Base-by-base conservation (phyloP, 2,329 filamentous ascomycete genomes). In the Aspergillaceae sp. region DNA sequence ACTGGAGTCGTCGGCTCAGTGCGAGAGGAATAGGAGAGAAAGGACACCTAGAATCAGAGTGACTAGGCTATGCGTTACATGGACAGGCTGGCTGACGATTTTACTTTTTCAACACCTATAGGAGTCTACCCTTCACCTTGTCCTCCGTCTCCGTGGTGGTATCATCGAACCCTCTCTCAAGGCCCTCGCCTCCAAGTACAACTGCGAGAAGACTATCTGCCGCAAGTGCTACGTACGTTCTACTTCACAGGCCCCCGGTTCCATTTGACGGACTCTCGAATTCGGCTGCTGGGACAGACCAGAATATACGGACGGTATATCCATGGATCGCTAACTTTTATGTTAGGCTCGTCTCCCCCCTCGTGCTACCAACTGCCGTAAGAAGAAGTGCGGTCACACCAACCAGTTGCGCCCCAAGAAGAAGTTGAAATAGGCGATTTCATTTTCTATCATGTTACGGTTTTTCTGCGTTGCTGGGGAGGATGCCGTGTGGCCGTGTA, bases 321-420 rank as follows among this genome's bases (percentile, higher is more conserved):
- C 29, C 40, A 37, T 19, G 29, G 40, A 37, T 7, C 30, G 9
- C 36, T 38, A 19, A 38, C 36, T 38, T 38, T 32, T 32, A 5
- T 11, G 30, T 11, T 46, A 79, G 74, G 79, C 80, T 58, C 90
- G 91, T 74, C 89, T 97, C 57, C 91, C 91, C 61, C 91, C 91
- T 63, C 88, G 92, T 83, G 92, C 92, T 67, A 96, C 91, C 82
- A 98, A 98, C 87, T 98, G 92, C 87, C 83, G 90, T 69, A 97
- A 97, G 89, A 90, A 90, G 80, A 97, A 97, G 84, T 97, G 91
- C 77, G 92, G 91, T 57, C 92, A 97, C 86, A 94, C 86, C 79
- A 97, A 97, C 87, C 92, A 98, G 84, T 87, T 98, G 73, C 88
- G 92, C 78, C 92, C 92, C 75, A 98, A 98, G 91, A 98, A 98